Evolutionary conservation across 169 alveolate genomes (phyloP).

Genomic region (Plasmodium gallinaceum): DNA sequence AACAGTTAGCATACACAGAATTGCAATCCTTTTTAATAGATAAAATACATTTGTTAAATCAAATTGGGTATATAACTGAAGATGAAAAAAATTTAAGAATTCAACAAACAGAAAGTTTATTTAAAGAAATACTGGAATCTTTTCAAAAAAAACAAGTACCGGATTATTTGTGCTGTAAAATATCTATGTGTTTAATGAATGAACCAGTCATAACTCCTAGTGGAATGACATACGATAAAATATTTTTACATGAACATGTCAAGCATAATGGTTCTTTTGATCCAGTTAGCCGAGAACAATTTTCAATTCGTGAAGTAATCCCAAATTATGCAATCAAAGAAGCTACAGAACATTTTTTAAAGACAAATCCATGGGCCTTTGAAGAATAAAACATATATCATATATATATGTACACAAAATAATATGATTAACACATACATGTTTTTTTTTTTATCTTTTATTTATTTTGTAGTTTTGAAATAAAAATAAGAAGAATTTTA

Average conservation of each 20-base stretch:
- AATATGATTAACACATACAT: too few relatives aligned
- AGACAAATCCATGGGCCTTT: constrained; percentile 78
- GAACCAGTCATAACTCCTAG: constrained; percentile 91
- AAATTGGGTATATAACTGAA: constrained; percentile 65
- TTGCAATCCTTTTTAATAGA: constrained; percentile 69
- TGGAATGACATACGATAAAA: constrained; percentile 89
- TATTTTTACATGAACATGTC: constrained; percentile 86
- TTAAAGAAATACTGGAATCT: constrained; percentile 78
- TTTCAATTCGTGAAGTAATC: constrained; percentile 73
- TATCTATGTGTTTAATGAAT: constrained; percentile 91
- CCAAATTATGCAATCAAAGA: constrained; percentile 90
- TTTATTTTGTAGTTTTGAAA: constrained; percentile 18
- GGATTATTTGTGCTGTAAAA: constrained; percentile 88
- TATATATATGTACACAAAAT: background rate
- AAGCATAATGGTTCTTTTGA: constrained; percentile 88
- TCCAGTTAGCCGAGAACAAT: constrained; percentile 86
- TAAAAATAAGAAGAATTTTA: background rate
- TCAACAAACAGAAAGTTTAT: constrained; percentile 78
- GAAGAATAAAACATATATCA: constrained; percentile 29
- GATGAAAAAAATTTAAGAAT: constrained; percentile 76
- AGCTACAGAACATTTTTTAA: constrained; percentile 85
- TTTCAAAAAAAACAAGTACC: constrained; percentile 84
- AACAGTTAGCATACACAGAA: constrained; percentile 72
- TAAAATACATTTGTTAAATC: constrained; percentile 63
- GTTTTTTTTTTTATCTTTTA: background rate